Evolutionary conservation across 2,329 filamentous ascomycete species (phyloP).

Genomic region (Thielaviopsis populi): DNA sequence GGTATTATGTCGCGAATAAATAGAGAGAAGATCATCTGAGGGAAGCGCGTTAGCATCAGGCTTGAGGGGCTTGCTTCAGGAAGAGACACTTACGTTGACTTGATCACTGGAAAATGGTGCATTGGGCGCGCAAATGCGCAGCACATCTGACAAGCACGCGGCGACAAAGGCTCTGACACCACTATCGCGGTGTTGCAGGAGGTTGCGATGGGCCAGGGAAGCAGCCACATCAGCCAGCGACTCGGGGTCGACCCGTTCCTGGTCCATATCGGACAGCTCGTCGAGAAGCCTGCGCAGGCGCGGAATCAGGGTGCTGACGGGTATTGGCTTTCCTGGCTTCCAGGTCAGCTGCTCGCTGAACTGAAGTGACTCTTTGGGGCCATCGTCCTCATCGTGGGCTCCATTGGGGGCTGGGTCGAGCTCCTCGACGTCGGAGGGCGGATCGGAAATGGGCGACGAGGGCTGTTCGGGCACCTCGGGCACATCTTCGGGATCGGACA

Average conservation of each 20-base stretch:
- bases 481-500: conserved; percentile 13
- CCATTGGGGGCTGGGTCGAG: conserved; percentile 12
- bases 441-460: conserved; percentile 16
- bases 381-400: conserved; percentile 21
- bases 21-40: conserved; percentile 79
- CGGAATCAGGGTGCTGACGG: conserved; percentile 64
- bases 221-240: conserved; percentile 74
- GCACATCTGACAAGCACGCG: conserved; percentile 81
- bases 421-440: conserved; percentile 16
- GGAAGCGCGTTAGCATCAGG: conserved; percentile 19
- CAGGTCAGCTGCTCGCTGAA: conserved; percentile 84
- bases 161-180: conserved; percentile 82
- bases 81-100: conserved; percentile 52
- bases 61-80: background rate
- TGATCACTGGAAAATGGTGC: conserved; percentile 84
- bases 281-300: conserved; percentile 67
- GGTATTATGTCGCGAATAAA: conserved; percentile 75
- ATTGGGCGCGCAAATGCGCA: conserved; percentile 84
- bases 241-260: conserved; percentile 70
- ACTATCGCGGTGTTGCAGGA: conserved; percentile 82
- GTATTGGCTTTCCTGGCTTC: conserved; percentile 80
- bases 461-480: conserved; percentile 14
- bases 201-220: conserved; percentile 65
- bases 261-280: conserved; percentile 73
- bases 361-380: conserved; percentile 33